Evolutionary conservation across 169 alveolate genomes (phyloP).

Genomic region (Babesia caballi): DNA sequence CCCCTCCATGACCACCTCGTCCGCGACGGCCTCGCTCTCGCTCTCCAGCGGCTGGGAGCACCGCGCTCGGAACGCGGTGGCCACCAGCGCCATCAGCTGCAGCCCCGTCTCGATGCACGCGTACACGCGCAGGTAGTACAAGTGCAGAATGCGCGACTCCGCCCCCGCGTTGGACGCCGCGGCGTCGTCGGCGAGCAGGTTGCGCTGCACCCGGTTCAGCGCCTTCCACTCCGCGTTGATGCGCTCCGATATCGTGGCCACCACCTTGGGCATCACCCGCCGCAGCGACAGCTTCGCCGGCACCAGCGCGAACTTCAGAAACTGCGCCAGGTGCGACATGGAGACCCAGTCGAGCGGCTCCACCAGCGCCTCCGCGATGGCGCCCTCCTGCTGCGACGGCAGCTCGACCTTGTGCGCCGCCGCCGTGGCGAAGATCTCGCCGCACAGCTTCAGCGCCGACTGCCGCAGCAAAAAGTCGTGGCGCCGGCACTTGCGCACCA

Average conservation of each 20-base stretch:
- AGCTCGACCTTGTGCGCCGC: constrained; percentile 3
- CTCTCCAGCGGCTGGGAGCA: not conserved
- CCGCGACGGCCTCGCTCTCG: constrained; percentile 1
- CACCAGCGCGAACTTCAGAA: constrained; percentile 39
- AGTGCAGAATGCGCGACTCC: constrained; percentile 33
- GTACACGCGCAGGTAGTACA: constrained; percentile 60
- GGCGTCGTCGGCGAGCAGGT: not conserved
- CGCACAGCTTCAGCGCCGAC: constrained; percentile 46
- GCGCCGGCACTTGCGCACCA: constrained; percentile 27
- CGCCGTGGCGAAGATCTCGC: constrained; percentile 20
- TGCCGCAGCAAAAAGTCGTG: constrained; percentile 50
- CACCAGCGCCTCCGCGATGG: constrained; percentile 26
- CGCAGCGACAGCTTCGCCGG: constrained; percentile 36
- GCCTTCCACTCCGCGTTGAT: constrained; percentile 58
- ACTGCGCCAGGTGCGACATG: constrained; percentile 52
- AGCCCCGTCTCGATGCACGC: constrained; percentile 60
- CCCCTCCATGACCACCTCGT: constrained; percentile 26
- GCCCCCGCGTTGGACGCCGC: not conserved
- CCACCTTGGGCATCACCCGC: not conserved
- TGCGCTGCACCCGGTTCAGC: constrained; percentile 25
- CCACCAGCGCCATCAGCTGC: constrained; percentile 32
- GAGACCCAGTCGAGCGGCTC: constrained; percentile 55
- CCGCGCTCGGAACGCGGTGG: not conserved
- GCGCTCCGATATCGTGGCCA: constrained; percentile 23
- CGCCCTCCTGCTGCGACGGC: not conserved